Conservation (phyloP, 2,329 filamentous ascomycete species). For the Xylariales sp. region DNA sequence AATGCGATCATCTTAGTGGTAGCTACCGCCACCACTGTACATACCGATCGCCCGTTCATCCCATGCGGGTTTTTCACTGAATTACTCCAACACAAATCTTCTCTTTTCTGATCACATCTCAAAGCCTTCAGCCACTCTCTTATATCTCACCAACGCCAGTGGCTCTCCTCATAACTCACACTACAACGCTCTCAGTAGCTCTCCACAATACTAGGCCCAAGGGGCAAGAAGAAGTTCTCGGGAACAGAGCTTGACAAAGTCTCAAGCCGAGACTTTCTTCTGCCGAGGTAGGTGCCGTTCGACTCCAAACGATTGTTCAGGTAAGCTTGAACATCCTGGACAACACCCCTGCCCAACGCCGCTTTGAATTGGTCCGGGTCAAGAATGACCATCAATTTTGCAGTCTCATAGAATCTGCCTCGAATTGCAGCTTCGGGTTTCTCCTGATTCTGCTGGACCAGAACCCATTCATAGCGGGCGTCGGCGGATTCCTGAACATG, state of each 20-base stretch:
- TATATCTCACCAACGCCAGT: too few relatives aligned
- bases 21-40: too few relatives aligned
- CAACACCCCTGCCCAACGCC: constrained; percentile 31
- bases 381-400: constrained; percentile 46
- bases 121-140: too few relatives aligned
- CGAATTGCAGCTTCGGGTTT: constrained; percentile 39
- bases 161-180: too few relatives aligned
- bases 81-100: too few relatives aligned
- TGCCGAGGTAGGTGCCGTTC: constrained; percentile 36
- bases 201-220: constrained; percentile 9
- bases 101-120: too few relatives aligned
- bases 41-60: too few relatives aligned
- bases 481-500: constrained; percentile 17
- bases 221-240: constrained; percentile 10
- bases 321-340: constrained; percentile 41
- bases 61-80: too few relatives aligned
- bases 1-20: too few relatives aligned
- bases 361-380: constrained; percentile 34
- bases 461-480: constrained; percentile 28
- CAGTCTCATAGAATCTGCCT: constrained; percentile 56
- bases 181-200: background rate
- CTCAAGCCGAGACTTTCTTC: constrained; percentile 13
- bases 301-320: constrained; percentile 50
- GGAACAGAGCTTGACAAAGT: constrained; percentile 17
- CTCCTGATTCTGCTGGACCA: constrained; percentile 18